Evolutionary conservation across 768 basidiomycete genomes (phyloP).

Genomic region (Cubamyces sp.): DNA sequence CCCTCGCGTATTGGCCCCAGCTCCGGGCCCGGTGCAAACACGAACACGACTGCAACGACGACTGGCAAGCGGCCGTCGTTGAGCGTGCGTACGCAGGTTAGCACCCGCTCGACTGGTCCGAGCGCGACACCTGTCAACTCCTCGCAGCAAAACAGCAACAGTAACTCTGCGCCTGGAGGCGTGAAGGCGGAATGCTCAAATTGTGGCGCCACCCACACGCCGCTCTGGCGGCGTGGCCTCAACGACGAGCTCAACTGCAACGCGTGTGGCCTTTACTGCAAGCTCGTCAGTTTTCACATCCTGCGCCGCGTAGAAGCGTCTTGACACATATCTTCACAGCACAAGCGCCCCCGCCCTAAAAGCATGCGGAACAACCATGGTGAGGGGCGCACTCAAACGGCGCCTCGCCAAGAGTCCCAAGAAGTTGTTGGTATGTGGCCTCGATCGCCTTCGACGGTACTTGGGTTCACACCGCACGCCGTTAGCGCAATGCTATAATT

Average conservation of each 20-base stretch:
- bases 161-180: constrained; percentile 54
- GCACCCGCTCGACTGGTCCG: constrained; percentile 60
- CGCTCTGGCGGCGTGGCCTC: constrained; percentile 83
- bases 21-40: constrained; percentile 50
- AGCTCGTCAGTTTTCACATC: constrained; percentile 49
- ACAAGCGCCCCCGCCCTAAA: constrained; percentile 88
- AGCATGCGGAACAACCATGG: constrained; percentile 81
- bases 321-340: constrained; percentile 45
- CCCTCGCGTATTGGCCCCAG: constrained; percentile 62
- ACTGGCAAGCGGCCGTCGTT: constrained; percentile 56
- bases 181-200: constrained; percentile 87
- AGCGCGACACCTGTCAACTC: constrained; percentile 64
- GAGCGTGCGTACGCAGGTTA: constrained; percentile 59
- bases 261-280: constrained; percentile 87
- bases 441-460: constrained; percentile 23
- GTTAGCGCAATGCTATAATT: constrained; percentile 85
- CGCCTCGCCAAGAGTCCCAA: constrained; percentile 69
- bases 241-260: constrained; percentile 92
- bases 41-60: constrained; percentile 35
- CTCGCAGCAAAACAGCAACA: constrained; percentile 30
- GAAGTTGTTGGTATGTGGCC: constrained; percentile 68
- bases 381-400: constrained; percentile 66
- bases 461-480: constrained; percentile 18
- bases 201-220: constrained; percentile 88
- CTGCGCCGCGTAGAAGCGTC: constrained; percentile 3